phyloP scores from a whole-genome alignment of 495 filamentous ascomycete genomes.

The Penicillium macrosclerotiorum region DNA sequence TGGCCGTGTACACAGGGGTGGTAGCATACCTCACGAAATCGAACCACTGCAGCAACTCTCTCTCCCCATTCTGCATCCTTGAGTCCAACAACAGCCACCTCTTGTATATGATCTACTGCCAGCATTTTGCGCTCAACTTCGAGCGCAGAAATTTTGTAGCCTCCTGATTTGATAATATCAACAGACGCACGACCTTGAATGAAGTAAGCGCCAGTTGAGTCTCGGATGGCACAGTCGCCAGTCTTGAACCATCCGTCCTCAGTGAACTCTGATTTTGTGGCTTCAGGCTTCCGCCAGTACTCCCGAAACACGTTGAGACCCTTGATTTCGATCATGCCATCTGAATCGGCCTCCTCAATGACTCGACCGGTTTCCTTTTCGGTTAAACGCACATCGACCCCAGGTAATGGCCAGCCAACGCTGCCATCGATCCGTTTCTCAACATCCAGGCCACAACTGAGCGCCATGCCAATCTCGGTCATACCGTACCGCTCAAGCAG shows the following conservation, averaged over 20 bases:
- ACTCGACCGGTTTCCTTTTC: slow-evolving; percentile 39
- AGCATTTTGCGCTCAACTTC: slow-evolving; percentile 47
- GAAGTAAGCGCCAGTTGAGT: slow-evolving; percentile 39
- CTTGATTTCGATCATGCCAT: slow-evolving; percentile 48
- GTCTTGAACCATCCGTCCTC: slow-evolving; percentile 50
- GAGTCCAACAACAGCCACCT: slow-evolving; percentile 44
- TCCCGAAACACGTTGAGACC: slow-evolving; percentile 45
- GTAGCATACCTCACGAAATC: slow-evolving; percentile 36
- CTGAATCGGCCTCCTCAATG: slow-evolving; percentile 32
- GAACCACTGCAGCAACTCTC: slow-evolving; percentile 43
- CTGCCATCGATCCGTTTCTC: slow-evolving; percentile 42
- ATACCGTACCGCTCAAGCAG: slow-evolving; percentile 47
- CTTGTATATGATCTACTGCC: slow-evolving; percentile 33
- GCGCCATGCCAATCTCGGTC: slow-evolving; percentile 49
- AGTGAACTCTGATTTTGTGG: slow-evolving; percentile 42
- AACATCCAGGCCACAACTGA: slow-evolving; percentile 41
- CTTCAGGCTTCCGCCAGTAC: slow-evolving; percentile 45
- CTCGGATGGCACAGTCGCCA: slow-evolving; percentile 42
- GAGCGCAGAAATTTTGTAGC: slow-evolving; percentile 46
- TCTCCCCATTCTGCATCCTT: slow-evolving; percentile 47
- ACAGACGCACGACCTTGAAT: slow-evolving; percentile 47
- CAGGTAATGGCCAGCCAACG: slow-evolving; percentile 47
- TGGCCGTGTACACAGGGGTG: not conserved
- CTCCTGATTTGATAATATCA: slow-evolving; percentile 47
- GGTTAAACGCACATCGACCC: slow-evolving; percentile 40